These are phyloP conservation scores for Chenopodium suecicum DNA, from an alignment of 148 eudicot genomes.

Conservation along the genomic window DNA sequence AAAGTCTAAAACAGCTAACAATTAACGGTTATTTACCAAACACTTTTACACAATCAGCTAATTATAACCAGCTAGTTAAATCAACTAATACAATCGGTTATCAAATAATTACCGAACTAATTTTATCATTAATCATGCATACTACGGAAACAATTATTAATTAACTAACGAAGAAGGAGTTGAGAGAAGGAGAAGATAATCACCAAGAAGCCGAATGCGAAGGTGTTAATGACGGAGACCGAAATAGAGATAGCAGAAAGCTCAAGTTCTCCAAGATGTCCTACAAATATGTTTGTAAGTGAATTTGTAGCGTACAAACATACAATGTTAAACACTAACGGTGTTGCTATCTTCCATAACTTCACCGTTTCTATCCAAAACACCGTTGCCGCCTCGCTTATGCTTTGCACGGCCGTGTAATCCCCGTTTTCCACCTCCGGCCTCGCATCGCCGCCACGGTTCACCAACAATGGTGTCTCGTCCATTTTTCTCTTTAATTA, in stretches of 20 bases:
- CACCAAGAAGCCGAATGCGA: slow-evolving; percentile 77
- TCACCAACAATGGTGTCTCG: slow-evolving; percentile 36
- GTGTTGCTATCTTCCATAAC: slow-evolving; percentile 56
- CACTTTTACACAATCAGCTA: no score
- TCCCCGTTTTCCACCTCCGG: slow-evolving; percentile 28
- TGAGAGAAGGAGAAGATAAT: not conserved
- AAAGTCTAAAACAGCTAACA: no score
- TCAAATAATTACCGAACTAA: no score
- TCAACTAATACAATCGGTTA: no score
- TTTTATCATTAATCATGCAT: no score
- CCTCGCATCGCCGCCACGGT: not conserved
- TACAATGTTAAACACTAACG: slow-evolving; percentile 45
- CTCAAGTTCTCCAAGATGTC: slow-evolving; percentile 60
- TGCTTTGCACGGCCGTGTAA: slow-evolving; percentile 36
- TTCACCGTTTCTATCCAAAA: slow-evolving; percentile 46
- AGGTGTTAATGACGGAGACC: slow-evolving; percentile 45
- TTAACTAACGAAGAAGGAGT: not conserved
- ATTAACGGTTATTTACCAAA: no score
- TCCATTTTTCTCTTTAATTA: slow-evolving; percentile 8
- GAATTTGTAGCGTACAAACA: slow-evolving; percentile 47
- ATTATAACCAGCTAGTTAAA: no score
- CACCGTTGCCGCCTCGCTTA: slow-evolving; percentile 32
- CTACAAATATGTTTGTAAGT: slow-evolving; percentile 55
- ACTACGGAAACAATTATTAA: no score
- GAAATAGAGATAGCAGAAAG: slow-evolving; percentile 62